Evolutionary conservation across 306 rosid genomes (phyloP), one percentile per base, ranked within the genome.

Genomic region (Lathyrus sativus): DNA sequence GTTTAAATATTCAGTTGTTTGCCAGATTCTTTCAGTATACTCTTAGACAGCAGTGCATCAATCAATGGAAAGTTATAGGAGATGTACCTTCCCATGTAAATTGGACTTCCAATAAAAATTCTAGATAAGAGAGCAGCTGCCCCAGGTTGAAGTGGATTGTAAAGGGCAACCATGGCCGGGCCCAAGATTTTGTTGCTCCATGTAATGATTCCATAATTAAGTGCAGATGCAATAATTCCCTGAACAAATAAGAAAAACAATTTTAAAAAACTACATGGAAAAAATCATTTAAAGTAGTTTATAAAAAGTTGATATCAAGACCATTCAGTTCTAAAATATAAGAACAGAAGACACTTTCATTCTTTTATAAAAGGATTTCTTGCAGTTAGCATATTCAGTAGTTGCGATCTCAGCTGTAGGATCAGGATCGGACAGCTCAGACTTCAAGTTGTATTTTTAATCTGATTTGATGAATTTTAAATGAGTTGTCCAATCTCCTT

Each of bases 111-210:
- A 19, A 93, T 88, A 76, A 93, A 93, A 78, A 93, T 76, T 74
- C 89, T 86, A 28, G 99, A 90, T 48, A 93, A 65, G 68, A 90
- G 51, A 2, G 98, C 93, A 31, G 98, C 86, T 3, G 87, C 87
- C 11, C 87, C 96, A 70, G 98, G 98, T 78, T 93, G 98, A 78
- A 93, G 96, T 73, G 99, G 99, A 75, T 83, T 88, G 79, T 93
- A 93, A 44, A 90, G 96, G 71, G 99, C 95, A 60, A 93, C 97
- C 87, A 93, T 79, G 67, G 97, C 86, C 18, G 99, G 99, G 58
- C 99, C 99, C 79, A 93, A 74, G 66, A 93, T 88, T 81, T 88
- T 93, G 79, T 93, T 93, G 86, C 90, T 74, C 99, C 99, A 93
- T 42, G 96, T 88, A 68, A 90, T 68, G 59, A 93, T 90, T 77